phyloP scores from a whole-genome alignment of 169 alveolate species.

The Cryptosporidium parvum region DNA sequence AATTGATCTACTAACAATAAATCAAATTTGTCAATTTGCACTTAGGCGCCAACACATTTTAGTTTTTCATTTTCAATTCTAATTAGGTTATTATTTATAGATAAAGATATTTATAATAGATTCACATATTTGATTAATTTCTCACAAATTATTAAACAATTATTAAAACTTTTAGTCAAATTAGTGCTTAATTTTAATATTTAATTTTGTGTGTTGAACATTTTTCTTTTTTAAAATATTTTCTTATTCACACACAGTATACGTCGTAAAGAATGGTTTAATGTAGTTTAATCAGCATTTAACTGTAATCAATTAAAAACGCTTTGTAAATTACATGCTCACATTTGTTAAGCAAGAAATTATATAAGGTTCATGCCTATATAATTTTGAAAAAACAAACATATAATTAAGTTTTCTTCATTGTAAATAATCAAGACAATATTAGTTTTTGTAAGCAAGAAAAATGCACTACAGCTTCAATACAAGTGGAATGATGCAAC shows the following conservation, averaged over 20 bases:
- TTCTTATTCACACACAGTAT: constrained; percentile 35
- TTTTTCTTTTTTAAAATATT: not conserved
- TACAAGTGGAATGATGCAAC: constrained; percentile 22
- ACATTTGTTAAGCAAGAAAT: not conserved
- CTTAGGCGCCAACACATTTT: not conserved
- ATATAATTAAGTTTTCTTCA: not conserved
- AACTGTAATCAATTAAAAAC: not conserved
- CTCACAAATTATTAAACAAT: not conserved
- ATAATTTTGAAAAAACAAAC: not conserved
- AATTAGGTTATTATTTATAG: too few relatives aligned
- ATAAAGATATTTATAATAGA: too few relatives aligned
- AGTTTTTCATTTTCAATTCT: not conserved
- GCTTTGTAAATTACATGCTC: constrained; percentile 8
- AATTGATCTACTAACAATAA: not conserved
- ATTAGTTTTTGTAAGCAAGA: not conserved
- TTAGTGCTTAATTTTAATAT: not conserved
- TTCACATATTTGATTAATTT: too few relatives aligned
- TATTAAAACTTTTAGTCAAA: too few relatives aligned
- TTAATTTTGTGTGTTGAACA: not conserved
- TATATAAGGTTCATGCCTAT: not conserved
- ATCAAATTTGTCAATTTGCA: not conserved
- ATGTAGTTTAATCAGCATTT: constrained; percentile 2
- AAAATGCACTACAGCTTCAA: constrained; percentile 40
- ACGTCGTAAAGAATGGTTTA: constrained; percentile 49
- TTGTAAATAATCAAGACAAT: not conserved